Conservation (phyloP, 805 yeast species). For the Diddensiella santjacobensis region DNA sequence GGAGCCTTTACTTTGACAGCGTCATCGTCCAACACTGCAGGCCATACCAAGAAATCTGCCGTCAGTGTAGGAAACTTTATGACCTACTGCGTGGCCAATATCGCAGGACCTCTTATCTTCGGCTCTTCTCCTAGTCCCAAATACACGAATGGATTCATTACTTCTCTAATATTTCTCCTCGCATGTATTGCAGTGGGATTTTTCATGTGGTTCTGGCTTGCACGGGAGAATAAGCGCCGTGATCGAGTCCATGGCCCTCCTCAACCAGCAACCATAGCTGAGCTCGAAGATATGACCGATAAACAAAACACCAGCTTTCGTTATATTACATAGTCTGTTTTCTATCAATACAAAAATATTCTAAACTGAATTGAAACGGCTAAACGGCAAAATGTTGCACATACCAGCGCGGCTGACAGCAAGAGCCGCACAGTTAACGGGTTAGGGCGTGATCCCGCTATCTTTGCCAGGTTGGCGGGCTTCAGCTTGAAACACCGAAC, state of each 20-base stretch:
- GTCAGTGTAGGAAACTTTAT: conserved; percentile 52
- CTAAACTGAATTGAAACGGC: no score
- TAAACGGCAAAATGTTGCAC: background rate
- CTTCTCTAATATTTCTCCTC: conserved; percentile 1
- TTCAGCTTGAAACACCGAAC: no score
- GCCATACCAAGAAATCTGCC: conserved; percentile 50
- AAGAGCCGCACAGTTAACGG: background rate
- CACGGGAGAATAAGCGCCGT: conserved; percentile 4
- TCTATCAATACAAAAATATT: no score
- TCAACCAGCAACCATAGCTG: background rate
- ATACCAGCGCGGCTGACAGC: background rate
- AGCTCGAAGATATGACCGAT: conserved; percentile 45
- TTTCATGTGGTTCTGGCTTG: background rate
- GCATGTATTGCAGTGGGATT: background rate
- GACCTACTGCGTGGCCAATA: conserved; percentile 59
- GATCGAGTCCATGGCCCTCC: conserved; percentile 1
- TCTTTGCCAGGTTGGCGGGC: no score
- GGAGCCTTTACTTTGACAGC: conserved; percentile 31
- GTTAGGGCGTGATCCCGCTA: background rate
- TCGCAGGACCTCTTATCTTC: conserved; percentile 67
- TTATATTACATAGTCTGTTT: conserved; percentile 28
- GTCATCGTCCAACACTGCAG: conserved; percentile 46
- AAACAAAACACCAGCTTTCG: conserved; percentile 51
- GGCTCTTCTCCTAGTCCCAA: conserved; percentile 14
- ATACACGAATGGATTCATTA: conserved; percentile 14